Evolutionary conservation across 371 early-diverging fungal species (phyloP).

Genomic region (Mucor plumbeus): DNA sequence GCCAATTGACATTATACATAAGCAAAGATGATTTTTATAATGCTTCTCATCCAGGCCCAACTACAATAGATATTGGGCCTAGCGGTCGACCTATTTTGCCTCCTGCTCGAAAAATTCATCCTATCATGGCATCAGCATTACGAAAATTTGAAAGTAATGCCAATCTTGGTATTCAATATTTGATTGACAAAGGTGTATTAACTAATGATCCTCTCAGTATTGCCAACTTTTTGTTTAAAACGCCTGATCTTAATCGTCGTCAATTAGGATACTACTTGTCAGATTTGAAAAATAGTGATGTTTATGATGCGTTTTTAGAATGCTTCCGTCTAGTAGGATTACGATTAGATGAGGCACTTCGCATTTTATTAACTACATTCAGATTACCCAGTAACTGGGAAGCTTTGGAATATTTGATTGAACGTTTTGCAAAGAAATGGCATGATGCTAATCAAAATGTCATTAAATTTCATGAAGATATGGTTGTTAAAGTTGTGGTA

Average conservation of each 20-base stretch:
- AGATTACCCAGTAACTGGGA: conserved; percentile 78
- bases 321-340: conserved; percentile 75
- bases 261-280: conserved; percentile 72
- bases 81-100: conserved; percentile 30
- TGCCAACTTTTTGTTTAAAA: conserved; percentile 84
- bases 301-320: conserved; percentile 77
- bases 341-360: conserved; percentile 81
- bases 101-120: conserved; percentile 62
- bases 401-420: conserved; percentile 78
- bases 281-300: conserved; percentile 57
- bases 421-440: conserved; percentile 83
- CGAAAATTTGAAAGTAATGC: conserved; percentile 77
- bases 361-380: conserved; percentile 76
- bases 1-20: conserved; percentile 56
- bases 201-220: conserved; percentile 72
- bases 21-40: conserved; percentile 54
- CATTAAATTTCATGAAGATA: conserved; percentile 63
- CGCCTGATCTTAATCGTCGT: conserved; percentile 77
- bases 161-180: conserved; percentile 68
- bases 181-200: conserved; percentile 74
- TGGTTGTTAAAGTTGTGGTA: conserved; percentile 78
- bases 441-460: conserved; percentile 65
- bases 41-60: conserved; percentile 17
- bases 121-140: conserved; percentile 62
- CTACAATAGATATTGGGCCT: conserved; percentile 19